Evolutionary conservation across 2,329 filamentous ascomycete genomes (phyloP).

Genomic region (Thielaviopsis cerberus): DNA sequence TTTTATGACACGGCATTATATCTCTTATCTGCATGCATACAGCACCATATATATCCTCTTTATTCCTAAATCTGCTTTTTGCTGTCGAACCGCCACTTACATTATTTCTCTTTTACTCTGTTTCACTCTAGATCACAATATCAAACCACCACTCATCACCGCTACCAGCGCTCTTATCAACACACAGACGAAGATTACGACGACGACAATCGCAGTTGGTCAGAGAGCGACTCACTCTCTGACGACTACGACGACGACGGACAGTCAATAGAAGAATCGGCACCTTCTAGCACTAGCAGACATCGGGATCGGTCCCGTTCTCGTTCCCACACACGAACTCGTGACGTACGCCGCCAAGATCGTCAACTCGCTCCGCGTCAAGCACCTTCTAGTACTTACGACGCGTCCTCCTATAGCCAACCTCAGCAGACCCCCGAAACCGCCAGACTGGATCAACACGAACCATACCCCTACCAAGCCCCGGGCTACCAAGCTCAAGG

Average conservation of each 20-base stretch:
- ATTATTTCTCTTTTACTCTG: background rate
- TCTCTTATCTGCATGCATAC: background rate
- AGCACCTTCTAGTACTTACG: conserved; percentile 6
- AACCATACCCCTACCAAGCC: conserved; percentile 41
- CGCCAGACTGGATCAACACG: conserved; percentile 44
- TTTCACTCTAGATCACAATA: background rate
- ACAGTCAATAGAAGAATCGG: background rate
- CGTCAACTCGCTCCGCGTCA: background rate
- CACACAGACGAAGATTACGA: background rate
- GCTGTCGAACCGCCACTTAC: background rate
- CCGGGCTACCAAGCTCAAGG: conserved; percentile 14
- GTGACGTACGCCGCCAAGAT: background rate
- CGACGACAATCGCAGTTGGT: background rate
- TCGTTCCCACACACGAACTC: conserved; percentile 4
- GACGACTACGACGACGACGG: background rate
- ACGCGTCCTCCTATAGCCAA: conserved; percentile 6
- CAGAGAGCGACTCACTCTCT: background rate
- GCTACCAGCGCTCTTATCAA: background rate
- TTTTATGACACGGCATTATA: background rate
- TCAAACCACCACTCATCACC: background rate
- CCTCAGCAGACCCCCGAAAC: conserved; percentile 27
- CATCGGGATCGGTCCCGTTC: conserved; percentile 16
- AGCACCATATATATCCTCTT: background rate
- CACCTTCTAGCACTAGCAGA: background rate
- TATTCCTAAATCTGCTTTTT: background rate